Conservation (phyloP, 768 basidiomycete species). For the Suillus luteus region DNA sequence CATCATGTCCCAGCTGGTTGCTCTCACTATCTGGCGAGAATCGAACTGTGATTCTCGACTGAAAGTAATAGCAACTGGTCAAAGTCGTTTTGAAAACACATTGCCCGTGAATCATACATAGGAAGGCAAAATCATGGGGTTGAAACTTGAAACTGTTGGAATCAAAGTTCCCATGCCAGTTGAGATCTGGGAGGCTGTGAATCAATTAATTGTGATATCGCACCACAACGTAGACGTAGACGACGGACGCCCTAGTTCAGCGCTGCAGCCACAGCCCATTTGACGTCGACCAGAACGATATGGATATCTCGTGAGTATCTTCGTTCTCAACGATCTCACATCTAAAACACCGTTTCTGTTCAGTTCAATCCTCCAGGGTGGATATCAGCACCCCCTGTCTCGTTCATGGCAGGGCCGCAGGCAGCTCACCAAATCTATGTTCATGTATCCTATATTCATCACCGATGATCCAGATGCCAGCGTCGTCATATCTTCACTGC, state of each 20-base stretch:
- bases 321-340: background rate
- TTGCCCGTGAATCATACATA: background rate
- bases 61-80: background rate
- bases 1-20: too few species aligned
- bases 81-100: background rate
- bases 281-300: background rate
- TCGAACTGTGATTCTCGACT: background rate
- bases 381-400: slow-evolving; percentile 92
- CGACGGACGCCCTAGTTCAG: background rate
- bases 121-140: background rate
- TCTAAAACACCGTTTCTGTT: background rate
- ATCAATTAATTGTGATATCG: background rate
- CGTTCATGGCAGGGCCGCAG: slow-evolving; percentile 87
- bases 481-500: slow-evolving; percentile 74
- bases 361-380: slow-evolving; percentile 88
- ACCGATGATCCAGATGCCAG: slow-evolving; percentile 91
- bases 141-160: background rate
- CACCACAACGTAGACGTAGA: background rate
- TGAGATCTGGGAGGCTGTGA: background rate
- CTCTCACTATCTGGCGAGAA: background rate
- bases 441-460: slow-evolving; percentile 99
- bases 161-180: background rate
- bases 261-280: background rate
- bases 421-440: slow-evolving; percentile 86
- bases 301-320: slow-evolving; percentile 3